Evolutionary conservation across 1,284 basidiomycete genomes (phyloP).

Genomic region (Gymnopus androsaceus): DNA sequence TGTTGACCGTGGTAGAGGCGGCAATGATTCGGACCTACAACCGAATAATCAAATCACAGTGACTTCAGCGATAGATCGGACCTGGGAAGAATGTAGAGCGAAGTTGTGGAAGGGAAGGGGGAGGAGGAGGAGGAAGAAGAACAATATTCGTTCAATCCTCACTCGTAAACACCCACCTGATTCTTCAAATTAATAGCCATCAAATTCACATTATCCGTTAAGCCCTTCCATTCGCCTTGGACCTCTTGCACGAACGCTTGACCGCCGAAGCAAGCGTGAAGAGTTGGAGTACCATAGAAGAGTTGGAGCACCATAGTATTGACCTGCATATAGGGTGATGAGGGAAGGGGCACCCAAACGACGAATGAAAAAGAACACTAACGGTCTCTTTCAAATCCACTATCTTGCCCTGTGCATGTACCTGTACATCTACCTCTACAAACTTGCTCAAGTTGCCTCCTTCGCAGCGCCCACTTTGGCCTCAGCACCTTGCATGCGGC

Average conservation of each 20-base stretch:
- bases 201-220: constrained; percentile 81
- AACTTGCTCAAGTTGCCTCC: constrained; percentile 84
- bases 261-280: constrained; percentile 88
- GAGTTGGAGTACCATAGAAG: too few relatives aligned
- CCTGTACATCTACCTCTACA: constrained; percentile 94
- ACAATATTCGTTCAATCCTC: too few relatives aligned
- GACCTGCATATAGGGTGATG: constrained; percentile 31
- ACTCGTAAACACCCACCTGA: constrained; percentile 55
- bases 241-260: constrained; percentile 88
- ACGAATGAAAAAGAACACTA: not conserved
- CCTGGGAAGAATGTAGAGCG: too few relatives aligned
- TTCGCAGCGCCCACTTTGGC: constrained; percentile 35
- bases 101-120: too few relatives aligned
- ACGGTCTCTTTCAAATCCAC: constrained; percentile 87
- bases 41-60: constrained; percentile 43
- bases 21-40: constrained; percentile 95
- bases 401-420: constrained; percentile 98
- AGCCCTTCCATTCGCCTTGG: constrained; percentile 88
- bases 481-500: constrained; percentile 65
- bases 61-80: constrained; percentile 80
- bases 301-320: constrained; percentile 91
- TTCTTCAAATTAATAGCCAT: constrained; percentile 94
- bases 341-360: not conserved
- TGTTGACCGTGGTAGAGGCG: constrained; percentile 91
- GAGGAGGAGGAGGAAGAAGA: too few relatives aligned